phyloP scores from a whole-genome alignment of 371 early-diverging fungal genomes.

The Dinochytrium kinnereticum region DNA sequence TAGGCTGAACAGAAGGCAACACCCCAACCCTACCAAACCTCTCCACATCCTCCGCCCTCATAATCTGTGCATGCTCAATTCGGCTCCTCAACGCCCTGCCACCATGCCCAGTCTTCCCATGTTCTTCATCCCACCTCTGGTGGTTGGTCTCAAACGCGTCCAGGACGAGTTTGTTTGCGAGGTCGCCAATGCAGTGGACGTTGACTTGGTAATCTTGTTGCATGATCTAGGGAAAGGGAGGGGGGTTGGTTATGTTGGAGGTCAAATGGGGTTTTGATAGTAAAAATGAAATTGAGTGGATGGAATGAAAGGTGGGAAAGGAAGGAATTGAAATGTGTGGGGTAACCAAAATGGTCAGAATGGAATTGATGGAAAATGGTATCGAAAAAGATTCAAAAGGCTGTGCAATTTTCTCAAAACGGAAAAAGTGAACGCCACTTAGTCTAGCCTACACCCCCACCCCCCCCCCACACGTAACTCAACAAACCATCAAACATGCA shows the following conservation, averaged over 20 bases:
- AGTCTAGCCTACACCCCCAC: too few species aligned
- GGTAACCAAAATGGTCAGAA: too few species aligned
- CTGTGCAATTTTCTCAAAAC: too few species aligned
- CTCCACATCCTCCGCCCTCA: conserved; percentile 45
- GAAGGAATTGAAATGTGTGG: too few species aligned
- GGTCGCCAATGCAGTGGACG: conserved; percentile 56
- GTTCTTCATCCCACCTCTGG: conserved; percentile 4
- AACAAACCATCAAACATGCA: too few species aligned
- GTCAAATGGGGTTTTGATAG: too few species aligned
- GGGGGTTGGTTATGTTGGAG: too few species aligned
- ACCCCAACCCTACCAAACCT: conserved; percentile 46
- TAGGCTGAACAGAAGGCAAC: conserved; percentile 59
- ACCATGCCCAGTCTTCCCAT: background rate
- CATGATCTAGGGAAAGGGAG: background rate
- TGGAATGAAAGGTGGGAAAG: background rate
- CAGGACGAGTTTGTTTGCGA: conserved; percentile 45
- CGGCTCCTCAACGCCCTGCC: conserved; percentile 31
- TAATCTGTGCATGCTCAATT: conserved; percentile 56
- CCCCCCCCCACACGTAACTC: too few species aligned
- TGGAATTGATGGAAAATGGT: too few species aligned
- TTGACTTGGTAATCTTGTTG: conserved; percentile 53
- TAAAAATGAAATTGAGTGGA: background rate
- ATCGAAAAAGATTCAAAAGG: too few species aligned
- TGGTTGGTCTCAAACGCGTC: conserved; percentile 41
- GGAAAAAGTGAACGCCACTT: too few species aligned